phyloP scores from a whole-genome alignment of 2,329 filamentous ascomycete genomes.

The Aspergillus floridensis region DNA sequence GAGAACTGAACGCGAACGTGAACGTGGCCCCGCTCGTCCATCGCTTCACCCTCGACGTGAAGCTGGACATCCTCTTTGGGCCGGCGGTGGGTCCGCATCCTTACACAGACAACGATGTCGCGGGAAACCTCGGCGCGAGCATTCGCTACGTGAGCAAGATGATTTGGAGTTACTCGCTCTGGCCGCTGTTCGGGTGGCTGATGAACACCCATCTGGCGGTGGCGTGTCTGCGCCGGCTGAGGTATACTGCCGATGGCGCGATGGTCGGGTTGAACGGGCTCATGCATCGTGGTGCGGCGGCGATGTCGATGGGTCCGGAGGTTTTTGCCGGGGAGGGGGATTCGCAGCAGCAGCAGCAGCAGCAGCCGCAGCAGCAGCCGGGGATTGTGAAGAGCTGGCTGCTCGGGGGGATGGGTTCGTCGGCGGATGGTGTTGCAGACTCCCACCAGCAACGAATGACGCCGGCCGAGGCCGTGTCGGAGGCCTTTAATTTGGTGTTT shows the following conservation, averaged over 20 bases:
- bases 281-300: background rate
- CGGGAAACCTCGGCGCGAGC: constrained; percentile 3
- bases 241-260: constrained; percentile 1
- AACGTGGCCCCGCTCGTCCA: constrained; percentile 17
- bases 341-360: too few species aligned
- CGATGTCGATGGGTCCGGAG: constrained; percentile 9
- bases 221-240: constrained; percentile 4
- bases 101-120: constrained; percentile 11
- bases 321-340: background rate
- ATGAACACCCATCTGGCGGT: constrained; percentile 13
- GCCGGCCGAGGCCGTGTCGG: constrained; percentile 10
- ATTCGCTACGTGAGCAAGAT: constrained; percentile 13
- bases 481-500: constrained; percentile 17
- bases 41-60: constrained; percentile 15
- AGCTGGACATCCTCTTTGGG: constrained; percentile 19
- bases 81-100: constrained; percentile 12
- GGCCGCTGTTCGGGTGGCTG: constrained; percentile 17
- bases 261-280: constrained; percentile 9
- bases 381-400: constrained; percentile 18
- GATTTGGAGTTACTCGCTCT: constrained; percentile 18
- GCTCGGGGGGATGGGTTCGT: background rate
- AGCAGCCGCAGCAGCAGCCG: too few species aligned
- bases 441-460: constrained; percentile 12
- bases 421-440: constrained; percentile 4
- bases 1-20: background rate